Conservation (phyloP, 805 yeast genomes). For the Ogataea ganodermae region DNA sequence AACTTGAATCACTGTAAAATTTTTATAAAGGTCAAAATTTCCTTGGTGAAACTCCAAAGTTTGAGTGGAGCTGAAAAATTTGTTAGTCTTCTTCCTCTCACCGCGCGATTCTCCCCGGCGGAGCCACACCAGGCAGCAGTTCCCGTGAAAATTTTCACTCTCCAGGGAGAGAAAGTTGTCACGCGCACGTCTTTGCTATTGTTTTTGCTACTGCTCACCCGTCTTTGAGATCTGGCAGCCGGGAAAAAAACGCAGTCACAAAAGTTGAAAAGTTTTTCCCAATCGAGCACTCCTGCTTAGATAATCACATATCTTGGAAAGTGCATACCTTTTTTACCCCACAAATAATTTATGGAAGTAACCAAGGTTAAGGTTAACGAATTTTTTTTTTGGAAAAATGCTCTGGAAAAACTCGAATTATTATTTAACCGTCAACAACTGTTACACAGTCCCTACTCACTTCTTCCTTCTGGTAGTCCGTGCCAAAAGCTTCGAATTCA, state of each 20-base stretch:
- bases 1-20: slow-evolving; percentile 7
- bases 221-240: not conserved
- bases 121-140: not conserved
- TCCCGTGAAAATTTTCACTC: slow-evolving; percentile 15
- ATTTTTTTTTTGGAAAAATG: not conserved
- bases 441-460: not conserved
- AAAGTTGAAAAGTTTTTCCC: not conserved
- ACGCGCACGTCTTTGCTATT: slow-evolving; percentile 11
- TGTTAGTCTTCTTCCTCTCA: not conserved
- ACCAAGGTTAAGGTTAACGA: not conserved
- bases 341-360: no score
- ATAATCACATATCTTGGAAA: not conserved
- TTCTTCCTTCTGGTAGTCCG: slow-evolving; percentile 50
- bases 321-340: no score
- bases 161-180: not conserved
- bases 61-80: slow-evolving; percentile 19
- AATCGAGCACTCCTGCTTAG: not conserved
- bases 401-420: slow-evolving; percentile 3
- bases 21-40: slow-evolving; percentile 7
- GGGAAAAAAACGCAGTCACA: slow-evolving; percentile 22
- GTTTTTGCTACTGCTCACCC: not conserved
- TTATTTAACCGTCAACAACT: not conserved
- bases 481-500: slow-evolving; percentile 64
- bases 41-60: slow-evolving; percentile 13
- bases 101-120: slow-evolving; percentile 4